Conservation (phyloP, 2,329 filamentous ascomycete species). For the Stagonosporopsis tanaceti region DNA sequence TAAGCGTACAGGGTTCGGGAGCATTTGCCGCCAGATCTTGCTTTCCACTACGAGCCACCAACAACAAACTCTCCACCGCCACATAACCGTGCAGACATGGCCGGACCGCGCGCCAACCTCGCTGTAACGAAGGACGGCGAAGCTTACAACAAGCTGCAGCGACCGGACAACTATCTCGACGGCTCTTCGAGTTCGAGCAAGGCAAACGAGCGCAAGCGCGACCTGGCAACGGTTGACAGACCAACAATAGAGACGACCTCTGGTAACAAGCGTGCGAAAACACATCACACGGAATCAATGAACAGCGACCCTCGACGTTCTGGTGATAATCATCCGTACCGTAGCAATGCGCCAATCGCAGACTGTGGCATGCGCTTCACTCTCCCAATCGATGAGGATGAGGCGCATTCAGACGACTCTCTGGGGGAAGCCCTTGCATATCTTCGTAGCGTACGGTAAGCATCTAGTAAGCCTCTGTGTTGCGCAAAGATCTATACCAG, state of each 20-base stretch:
- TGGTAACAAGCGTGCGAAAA: conserved; percentile 28
- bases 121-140: conserved; percentile 47
- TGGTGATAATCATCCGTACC: conserved; percentile 9
- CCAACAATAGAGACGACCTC: conserved; percentile 2
- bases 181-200: conserved; percentile 3
- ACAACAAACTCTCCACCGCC: background rate
- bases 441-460: conserved; percentile 46
- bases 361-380: conserved; percentile 41
- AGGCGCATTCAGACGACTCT: conserved; percentile 37
- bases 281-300: background rate
- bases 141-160: conserved; percentile 48
- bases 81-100: conserved; percentile 27
- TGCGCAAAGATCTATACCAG: background rate
- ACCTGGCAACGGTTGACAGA: conserved; percentile 18
- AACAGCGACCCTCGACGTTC: background rate
- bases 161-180: conserved; percentile 41
- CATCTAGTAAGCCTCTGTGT: background rate
- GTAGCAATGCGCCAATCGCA: conserved; percentile 15
- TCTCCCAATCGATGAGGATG: conserved; percentile 34
- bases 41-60: background rate
- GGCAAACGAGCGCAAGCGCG: conserved; percentile 35
- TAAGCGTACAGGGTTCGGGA: background rate
- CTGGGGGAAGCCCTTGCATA: conserved; percentile 45
- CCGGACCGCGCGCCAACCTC: conserved; percentile 33
- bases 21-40: background rate